Percentiles rank a stretch among this genome's conserved stretches.
phyloP scores from a whole-genome alignment of 2,329 filamentous ascomycete species.

The Botryotinia calthae region DNA sequence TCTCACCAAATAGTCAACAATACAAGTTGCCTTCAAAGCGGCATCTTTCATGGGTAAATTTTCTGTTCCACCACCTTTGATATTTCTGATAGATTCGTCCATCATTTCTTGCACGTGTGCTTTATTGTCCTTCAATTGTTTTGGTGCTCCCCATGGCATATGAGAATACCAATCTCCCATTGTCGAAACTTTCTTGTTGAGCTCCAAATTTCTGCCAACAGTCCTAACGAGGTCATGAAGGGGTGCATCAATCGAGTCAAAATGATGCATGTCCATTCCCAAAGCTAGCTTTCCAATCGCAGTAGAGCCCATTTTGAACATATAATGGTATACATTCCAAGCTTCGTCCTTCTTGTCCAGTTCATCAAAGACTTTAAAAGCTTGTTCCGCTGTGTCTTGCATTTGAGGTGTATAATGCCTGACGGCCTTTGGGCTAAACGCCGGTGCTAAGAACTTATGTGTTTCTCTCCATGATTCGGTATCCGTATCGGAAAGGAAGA shows the following conservation, averaged over 20 bases:
- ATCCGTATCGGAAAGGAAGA: constrained; percentile 29
- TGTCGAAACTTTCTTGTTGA: constrained; percentile 48
- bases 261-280: constrained; percentile 47
- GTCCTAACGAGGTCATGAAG: constrained; percentile 43
- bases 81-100: constrained; percentile 39
- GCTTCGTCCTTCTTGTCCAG: constrained; percentile 32
- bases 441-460: constrained; percentile 29
- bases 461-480: constrained; percentile 23
- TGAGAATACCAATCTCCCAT: constrained; percentile 46
- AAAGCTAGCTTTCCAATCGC: constrained; percentile 46
- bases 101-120: constrained; percentile 42
- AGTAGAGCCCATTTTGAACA: constrained; percentile 48
- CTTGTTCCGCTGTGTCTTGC: constrained; percentile 26
- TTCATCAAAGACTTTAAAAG: constrained; percentile 32
- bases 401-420: constrained; percentile 34
- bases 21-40: constrained; percentile 39
- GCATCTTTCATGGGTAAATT: constrained; percentile 42
- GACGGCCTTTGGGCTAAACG: constrained; percentile 40
- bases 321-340: constrained; percentile 51
- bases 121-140: constrained; percentile 28
- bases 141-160: constrained; percentile 47
- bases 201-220: constrained; percentile 42
- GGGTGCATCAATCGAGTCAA: constrained; percentile 41
- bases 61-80: constrained; percentile 37
- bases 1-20: constrained; percentile 40